Conservation (phyloP, 2,329 filamentous ascomycete species). For the Fusarium marasasianum region DNA sequence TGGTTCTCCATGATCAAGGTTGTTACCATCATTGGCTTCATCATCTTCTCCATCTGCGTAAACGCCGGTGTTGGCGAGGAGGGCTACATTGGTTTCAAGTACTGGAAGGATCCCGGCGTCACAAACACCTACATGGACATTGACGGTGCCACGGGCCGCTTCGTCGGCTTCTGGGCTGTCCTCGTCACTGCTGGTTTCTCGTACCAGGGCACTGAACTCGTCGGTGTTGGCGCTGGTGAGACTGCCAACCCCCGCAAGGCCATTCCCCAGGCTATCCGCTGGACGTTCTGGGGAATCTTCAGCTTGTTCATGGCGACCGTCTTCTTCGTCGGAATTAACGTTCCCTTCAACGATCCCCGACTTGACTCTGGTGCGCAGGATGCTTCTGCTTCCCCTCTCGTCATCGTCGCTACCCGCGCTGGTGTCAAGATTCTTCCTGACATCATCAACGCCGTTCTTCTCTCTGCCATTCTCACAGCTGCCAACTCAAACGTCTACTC, state of each 20-base stretch:
- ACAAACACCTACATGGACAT: constrained; percentile 70
- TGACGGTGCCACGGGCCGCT: constrained; percentile 64
- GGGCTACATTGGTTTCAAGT: constrained; percentile 78
- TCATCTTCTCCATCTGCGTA: constrained; percentile 80
- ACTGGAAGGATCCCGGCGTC: constrained; percentile 74
- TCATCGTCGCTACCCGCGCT: constrained; percentile 68
- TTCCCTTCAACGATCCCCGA: constrained; percentile 68
- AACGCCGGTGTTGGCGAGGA: constrained; percentile 75
- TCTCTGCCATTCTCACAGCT: constrained; percentile 81
- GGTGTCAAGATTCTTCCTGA: constrained; percentile 71
- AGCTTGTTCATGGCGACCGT: constrained; percentile 71
- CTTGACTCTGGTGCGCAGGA: constrained; percentile 63
- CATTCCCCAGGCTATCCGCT: constrained; percentile 76
- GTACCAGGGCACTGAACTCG: constrained; percentile 78
- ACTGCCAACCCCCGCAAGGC: constrained; percentile 76
- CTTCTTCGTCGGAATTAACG: constrained; percentile 77
- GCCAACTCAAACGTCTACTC: constrained; percentile 83
- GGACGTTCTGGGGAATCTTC: constrained; percentile 80
- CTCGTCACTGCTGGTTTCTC: constrained; percentile 75
- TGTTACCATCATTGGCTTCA: constrained; percentile 76
- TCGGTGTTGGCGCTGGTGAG: constrained; percentile 82
- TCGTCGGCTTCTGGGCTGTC: constrained; percentile 75
- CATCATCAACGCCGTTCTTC: constrained; percentile 81
- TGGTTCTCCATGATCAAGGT: constrained; percentile 83
- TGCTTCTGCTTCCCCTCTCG: constrained; percentile 72